Conservation (phyloP, 2,329 filamentous ascomycete genomes). For the Sarocladium oryzae region DNA sequence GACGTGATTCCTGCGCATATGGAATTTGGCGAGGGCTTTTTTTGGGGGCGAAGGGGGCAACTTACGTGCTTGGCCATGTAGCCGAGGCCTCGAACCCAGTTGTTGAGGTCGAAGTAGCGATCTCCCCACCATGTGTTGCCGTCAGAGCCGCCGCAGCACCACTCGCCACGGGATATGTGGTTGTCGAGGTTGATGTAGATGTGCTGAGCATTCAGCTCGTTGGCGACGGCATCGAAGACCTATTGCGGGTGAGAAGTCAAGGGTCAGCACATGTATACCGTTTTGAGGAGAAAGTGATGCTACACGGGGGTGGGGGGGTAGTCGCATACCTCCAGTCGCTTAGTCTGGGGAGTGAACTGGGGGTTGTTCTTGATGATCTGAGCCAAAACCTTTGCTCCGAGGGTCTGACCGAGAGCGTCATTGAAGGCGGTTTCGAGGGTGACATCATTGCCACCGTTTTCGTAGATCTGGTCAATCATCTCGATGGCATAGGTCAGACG, state of each 20-base stretch:
- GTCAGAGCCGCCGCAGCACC: conserved; percentile 50
- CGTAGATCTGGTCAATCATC: conserved; percentile 54
- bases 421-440: conserved; percentile 38
- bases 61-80: conserved; percentile 56
- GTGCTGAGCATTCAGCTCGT: conserved; percentile 46
- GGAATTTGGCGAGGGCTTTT: background rate
- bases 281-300: no score
- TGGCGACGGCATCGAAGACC: conserved; percentile 54
- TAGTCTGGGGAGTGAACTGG: conserved; percentile 45
- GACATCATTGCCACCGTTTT: conserved; percentile 39
- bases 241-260: background rate
- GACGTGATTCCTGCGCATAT: conserved; percentile 15
- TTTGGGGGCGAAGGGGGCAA: background rate
- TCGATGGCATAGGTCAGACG: conserved; percentile 58
- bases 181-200: conserved; percentile 56
- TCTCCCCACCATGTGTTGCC: conserved; percentile 59
- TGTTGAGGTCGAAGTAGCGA: conserved; percentile 47
- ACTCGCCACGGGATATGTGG: conserved; percentile 51
- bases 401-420: conserved; percentile 40
- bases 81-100: conserved; percentile 53
- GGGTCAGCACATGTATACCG: background rate
- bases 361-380: conserved; percentile 53
- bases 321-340: conserved; percentile 38
- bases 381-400: conserved; percentile 44
- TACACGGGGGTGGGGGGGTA: no score